Base-by-base conservation (phyloP, 164 flowering plant genomes). In the Vitis cinerea region DNA sequence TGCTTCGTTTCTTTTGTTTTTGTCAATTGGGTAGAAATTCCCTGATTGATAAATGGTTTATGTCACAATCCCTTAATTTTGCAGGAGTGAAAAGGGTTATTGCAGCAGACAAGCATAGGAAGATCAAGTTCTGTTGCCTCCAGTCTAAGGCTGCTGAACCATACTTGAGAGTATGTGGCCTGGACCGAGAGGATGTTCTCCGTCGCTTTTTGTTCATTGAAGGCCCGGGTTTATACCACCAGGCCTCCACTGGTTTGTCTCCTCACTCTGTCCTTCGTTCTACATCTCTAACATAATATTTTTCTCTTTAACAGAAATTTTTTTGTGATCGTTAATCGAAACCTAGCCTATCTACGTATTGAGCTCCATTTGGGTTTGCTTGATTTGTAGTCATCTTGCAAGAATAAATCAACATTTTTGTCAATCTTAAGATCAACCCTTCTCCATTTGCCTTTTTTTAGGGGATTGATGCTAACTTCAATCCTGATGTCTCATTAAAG, bases 101-200 rank as follows among this genome's bases (percentile, higher is more conserved):
- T 44, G 75, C 71, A 59, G 91, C 86, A 12, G 98, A 94, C 79
- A 84, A 86, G 75, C 52, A 88, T 66, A 83, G 72, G 81, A 87
- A 88, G 83, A 89, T 94, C 71, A 94, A 89, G 76, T 94, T 90
- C 78, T 94, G 98, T 72, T 90, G 97, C 76, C 80, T 94, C 56
- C 98, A 94, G 78, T 94, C 97, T 23, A 71, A 83, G 65, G 84
- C 90, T 77, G 97, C 97, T 50, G 95, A 92, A 63, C 98, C 95
- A 4, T 94, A 94, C 77, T 57, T 94, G 84, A 76, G 61, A 3
- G 19, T 80, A 1, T 82, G 91, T 74, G 93, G 93, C 44, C 77
- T 94, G 50, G 84, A 79, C 8, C 78, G 89, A 65, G 88, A 88
- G 73, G 94, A 90, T 79, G 97, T 94, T 70, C 84, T 83, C 50